Evolutionary conservation across 768 basidiomycete species (phyloP).

Genomic region (Rhodotorula graminis): DNA sequence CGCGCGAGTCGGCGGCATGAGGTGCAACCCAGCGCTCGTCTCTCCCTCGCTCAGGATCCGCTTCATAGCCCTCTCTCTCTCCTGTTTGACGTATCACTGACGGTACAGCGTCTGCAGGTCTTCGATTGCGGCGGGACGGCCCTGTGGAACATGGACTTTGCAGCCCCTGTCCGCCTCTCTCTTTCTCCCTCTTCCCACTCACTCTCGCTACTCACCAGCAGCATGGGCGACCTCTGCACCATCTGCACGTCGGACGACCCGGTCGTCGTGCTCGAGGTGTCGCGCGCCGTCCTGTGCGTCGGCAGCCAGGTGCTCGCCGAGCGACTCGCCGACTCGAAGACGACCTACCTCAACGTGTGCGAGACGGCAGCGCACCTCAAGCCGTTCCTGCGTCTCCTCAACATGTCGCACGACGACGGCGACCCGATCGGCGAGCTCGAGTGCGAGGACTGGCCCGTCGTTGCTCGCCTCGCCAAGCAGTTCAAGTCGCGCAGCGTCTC

Average conservation of each 20-base stretch:
- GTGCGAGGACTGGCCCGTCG: neutral
- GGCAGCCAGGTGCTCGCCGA: neutral
- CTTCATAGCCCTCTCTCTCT: too few species aligned
- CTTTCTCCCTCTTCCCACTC: too few species aligned
- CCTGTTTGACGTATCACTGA: too few species aligned
- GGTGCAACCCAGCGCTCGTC: too few species aligned
- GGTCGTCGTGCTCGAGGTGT: neutral
- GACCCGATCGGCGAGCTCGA: neutral
- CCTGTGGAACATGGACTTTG: too few species aligned
- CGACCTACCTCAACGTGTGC: neutral
- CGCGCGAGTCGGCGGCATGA: too few species aligned
- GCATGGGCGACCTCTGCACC: too few species aligned
- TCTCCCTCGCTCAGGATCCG: too few species aligned
- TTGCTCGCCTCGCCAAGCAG: neutral
- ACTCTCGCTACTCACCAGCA: too few species aligned
- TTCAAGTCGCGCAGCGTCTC: neutral
- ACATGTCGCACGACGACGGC: neutral
- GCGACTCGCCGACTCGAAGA: neutral
- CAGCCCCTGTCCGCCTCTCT: too few species aligned
- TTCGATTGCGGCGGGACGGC: too few species aligned
- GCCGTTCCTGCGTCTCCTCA: neutral
- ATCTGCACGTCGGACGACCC: neutral
- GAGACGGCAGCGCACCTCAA: neutral
- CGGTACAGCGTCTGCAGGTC: too few species aligned
- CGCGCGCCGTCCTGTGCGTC: neutral